These are phyloP conservation scores for Alternaria gansuensis DNA, from an alignment of 2,329 filamentous ascomycete genomes.

Conservation along the genomic window DNA sequence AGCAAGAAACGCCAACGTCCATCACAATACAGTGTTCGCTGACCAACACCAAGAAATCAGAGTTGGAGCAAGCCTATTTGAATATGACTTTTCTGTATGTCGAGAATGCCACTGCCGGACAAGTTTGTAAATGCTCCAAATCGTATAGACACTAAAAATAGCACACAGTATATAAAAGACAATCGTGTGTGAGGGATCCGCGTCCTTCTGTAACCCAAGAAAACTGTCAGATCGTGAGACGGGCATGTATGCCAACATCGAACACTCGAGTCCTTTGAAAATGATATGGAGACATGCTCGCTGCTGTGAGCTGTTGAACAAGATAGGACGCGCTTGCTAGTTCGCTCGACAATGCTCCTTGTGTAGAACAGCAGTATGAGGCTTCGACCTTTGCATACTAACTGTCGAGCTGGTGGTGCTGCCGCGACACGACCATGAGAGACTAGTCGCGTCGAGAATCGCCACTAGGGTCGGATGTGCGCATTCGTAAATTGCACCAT, in stretches of 20 bases:
- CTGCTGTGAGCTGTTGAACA: conserved; percentile 10
- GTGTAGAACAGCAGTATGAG: conserved; percentile 18
- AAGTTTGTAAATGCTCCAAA: conserved; percentile 18
- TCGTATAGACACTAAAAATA: conserved; percentile 40
- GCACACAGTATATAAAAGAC: conserved; percentile 34
- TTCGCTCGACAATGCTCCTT: conserved; percentile 22
- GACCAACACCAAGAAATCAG: background rate
- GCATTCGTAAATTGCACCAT: conserved; percentile 10
- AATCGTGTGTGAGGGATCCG: conserved; percentile 26
- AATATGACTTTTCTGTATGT: conserved; percentile 24
- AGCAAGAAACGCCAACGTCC: background rate
- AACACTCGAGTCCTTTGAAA: conserved; percentile 3
- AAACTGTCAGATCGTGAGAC: conserved; percentile 11
- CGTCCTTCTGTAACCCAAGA: conserved; percentile 20
- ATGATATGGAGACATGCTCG: conserved; percentile 12
- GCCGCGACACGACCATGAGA: conserved; percentile 16
- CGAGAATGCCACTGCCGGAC: conserved; percentile 19
- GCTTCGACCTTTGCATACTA: conserved; percentile 25
- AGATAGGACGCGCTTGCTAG: conserved; percentile 23
- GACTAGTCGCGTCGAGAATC: conserved; percentile 3
- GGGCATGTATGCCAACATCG: conserved; percentile 5
- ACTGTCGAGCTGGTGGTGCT: conserved; percentile 12
- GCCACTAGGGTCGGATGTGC: conserved; percentile 12
- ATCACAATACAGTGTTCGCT: background rate
- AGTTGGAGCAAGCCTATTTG: conserved; percentile 6